A percentile compares a stretch with the other conserved stretches of the same genome.
These are phyloP conservation scores for Candida tibetensis DNA, from an alignment of 805 yeast species.

Conservation along the genomic window DNA sequence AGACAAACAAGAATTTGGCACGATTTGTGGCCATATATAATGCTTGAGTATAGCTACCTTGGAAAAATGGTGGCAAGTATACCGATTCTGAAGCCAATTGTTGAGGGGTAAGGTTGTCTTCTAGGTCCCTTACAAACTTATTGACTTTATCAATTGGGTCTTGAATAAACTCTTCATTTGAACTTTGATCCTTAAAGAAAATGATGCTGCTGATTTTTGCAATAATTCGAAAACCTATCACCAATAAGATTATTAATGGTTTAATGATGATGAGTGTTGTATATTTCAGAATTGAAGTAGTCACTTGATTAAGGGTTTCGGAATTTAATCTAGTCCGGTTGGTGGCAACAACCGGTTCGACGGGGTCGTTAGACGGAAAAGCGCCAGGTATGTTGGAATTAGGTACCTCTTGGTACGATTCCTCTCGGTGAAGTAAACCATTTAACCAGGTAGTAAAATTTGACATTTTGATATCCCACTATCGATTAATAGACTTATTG, in stretches of 20 bases:
- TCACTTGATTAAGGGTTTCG: slow-evolving; percentile 9
- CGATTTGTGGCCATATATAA: slow-evolving; percentile 65
- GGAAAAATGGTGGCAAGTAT: slow-evolving; percentile 48
- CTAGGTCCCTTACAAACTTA: slow-evolving; percentile 50
- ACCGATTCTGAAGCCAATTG: slow-evolving; percentile 8
- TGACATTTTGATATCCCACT: background rate
- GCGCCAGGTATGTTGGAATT: slow-evolving; percentile 19
- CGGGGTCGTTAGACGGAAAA: slow-evolving; percentile 16
- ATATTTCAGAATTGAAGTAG: slow-evolving; percentile 6
- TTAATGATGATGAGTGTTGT: slow-evolving; percentile 18
- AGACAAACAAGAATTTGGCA: slow-evolving; percentile 69
- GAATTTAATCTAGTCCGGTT: slow-evolving; percentile 18
- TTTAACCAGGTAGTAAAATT: background rate
- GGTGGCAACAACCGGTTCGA: slow-evolving; percentile 8
- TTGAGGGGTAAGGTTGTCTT: slow-evolving; percentile 39
- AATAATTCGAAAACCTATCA: slow-evolving; percentile 21
- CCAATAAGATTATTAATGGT: slow-evolving; percentile 24
- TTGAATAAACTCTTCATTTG: slow-evolving; percentile 8
- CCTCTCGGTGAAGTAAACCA: background rate
- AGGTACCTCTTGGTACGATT: background rate
- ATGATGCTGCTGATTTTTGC: slow-evolving; percentile 22
- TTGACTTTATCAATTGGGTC: slow-evolving; percentile 56
- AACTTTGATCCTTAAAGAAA: slow-evolving; percentile 22
- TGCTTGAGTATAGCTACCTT: slow-evolving; percentile 81
- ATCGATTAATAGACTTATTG: too few species aligned